Conservation (phyloP, 805 yeast species). For the Candida ovalis region DNA sequence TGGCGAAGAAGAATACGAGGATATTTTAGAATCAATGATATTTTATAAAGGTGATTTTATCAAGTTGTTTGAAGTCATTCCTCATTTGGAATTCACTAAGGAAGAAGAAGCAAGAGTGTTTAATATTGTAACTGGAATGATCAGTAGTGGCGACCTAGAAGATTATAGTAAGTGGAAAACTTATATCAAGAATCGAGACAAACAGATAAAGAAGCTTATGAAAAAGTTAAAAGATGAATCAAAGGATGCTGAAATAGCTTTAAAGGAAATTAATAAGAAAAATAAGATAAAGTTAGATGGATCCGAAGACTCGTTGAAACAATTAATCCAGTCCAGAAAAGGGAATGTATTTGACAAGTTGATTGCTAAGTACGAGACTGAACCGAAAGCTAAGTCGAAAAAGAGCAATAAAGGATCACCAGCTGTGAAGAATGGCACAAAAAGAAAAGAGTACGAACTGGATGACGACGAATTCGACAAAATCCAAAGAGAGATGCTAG, state of each 20-base stretch:
- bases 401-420: slow-evolving; percentile 28
- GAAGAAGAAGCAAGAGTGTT: slow-evolving; percentile 62
- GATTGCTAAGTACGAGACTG: slow-evolving; percentile 48
- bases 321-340: slow-evolving; percentile 49
- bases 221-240: slow-evolving; percentile 61
- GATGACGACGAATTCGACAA: slow-evolving; percentile 50
- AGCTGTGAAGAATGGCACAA: slow-evolving; percentile 6
- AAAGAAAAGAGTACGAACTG: slow-evolving; percentile 30
- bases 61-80: slow-evolving; percentile 65
- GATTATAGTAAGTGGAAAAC: slow-evolving; percentile 32
- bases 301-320: slow-evolving; percentile 40
- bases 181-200: slow-evolving; percentile 47
- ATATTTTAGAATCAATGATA: slow-evolving; percentile 56
- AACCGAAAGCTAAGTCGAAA: slow-evolving; percentile 24
- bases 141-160: slow-evolving; percentile 33
- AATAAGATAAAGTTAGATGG: slow-evolving; percentile 29
- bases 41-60: slow-evolving; percentile 60
- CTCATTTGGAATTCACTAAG: slow-evolving; percentile 64
- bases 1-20: slow-evolving; percentile 55
- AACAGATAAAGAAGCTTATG: slow-evolving; percentile 44
- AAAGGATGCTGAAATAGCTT: slow-evolving; percentile 52
- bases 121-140: slow-evolving; percentile 44
- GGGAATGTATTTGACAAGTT: slow-evolving; percentile 39
- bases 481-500: slow-evolving; percentile 35
- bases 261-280: slow-evolving; percentile 34